Evolutionary conservation across 371 early-diverging fungal species (phyloP), one percentile per base, ranked within the genome.

Genomic region (Rhizomucor miehei): DNA sequence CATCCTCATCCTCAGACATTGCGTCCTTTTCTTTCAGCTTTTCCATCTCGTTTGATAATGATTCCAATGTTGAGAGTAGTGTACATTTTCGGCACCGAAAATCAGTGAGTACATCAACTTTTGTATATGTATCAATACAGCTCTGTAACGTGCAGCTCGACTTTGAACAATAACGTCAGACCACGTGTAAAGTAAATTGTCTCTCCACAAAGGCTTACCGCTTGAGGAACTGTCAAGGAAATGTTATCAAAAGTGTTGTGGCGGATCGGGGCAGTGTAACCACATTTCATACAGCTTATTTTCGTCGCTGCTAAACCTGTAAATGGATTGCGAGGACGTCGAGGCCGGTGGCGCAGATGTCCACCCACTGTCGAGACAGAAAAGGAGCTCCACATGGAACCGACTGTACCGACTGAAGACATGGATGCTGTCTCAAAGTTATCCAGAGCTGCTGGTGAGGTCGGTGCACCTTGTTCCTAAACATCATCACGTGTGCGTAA

Each of bases 161-260:
- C 79, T 79, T 62, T 1, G 41, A 4, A 48, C 2, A 34, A n/a
- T 14, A 4, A 6, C 10, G 10, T 17, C 34, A 38, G 19, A 51
- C 10, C 6, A 16, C 9, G 12, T 6, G 3, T 29, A 29, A 29
- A 29, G 8, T n/a, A 29, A 29, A 8, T 29, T 8, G 8, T 29
- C 29, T 29, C 29, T n/a, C n/a, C n/a, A n/a, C 29, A 29, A 8
- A 3, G 29, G 29, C 67, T 70, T 70, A 80, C 78, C 24, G 57
- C 54, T 37, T 75, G 76, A n/a, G 92, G 92, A 38, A 90, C 76
- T 29, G 83, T 73, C 16, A 92, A 76, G 13, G 91, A 90, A 10
- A 91, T 69, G 45, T 89, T 89, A 63, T 91, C 90, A 72, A 92
- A 92, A 14, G 89, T 81, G 60, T 89, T 86, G 54, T 92, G 92